Evolutionary conservation across 129 eudicot genomes (phyloP), one percentile per base, ranked within the genome.

Genomic region (Artemisia tridentata): DNA sequence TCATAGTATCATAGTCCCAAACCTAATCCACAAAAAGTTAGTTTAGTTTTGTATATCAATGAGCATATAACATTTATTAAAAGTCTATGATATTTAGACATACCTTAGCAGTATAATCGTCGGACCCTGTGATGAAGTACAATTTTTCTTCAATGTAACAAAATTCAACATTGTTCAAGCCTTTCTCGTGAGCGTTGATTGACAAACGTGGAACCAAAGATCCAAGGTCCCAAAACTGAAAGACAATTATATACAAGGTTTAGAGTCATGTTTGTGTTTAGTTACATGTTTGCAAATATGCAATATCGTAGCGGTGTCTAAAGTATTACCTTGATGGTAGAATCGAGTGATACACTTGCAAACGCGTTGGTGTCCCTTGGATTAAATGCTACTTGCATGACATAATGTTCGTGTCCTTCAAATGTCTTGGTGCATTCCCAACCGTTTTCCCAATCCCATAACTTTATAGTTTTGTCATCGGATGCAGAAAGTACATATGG

Each of bases 81-180:
- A n/a, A n/a, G n/a, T n/a, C 6, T 38, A 61, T 5, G n/a, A 52
- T 45, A 17, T n/a, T 10, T 38, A 20, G 21, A 65, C 80, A 80
- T 23, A 86, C 97, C 89, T 91, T 91, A 12, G 93, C 83, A 20
- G 96, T 91, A 71, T 84, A 84, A 64, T 88, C 97, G 72, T 91
- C 97, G 48, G 97, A 91, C 57, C 97, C 97, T 13, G 93, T 86
- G 8, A 91, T 79, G 51, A 91, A 59, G 71, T 80, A 88, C 3
- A 91, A 80, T 63, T 86, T 91, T 68, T 79, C 91, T 6, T 84
- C 88, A 29, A 80, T 84, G 17, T 91, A 79, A 64, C 75, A 86
- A 82, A 84, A 91, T 71, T 82, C 88, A 31, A 88, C 97, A 63
- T 84, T 84, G 45, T 91, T 91, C 12, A 91, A 77, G 52, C 97